phyloP scores from a whole-genome alignment of 331 rosid genomes.

The Malus hybrid region DNA sequence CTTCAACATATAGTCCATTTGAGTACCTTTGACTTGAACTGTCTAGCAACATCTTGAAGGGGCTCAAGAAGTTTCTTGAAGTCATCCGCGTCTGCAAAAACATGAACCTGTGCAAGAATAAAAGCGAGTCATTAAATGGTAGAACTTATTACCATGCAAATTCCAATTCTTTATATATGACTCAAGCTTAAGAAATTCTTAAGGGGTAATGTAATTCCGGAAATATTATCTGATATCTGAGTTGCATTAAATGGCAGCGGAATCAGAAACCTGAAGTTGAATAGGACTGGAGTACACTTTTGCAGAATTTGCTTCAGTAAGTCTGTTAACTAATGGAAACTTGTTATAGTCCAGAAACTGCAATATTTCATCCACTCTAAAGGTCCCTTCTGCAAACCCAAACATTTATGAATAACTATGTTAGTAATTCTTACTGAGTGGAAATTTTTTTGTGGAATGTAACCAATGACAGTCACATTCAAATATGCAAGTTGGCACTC shows the following conservation, averaged over 20 bases:
- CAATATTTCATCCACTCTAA: slow-evolving; percentile 43
- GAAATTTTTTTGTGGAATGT: too few species aligned
- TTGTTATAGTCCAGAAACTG: slow-evolving; percentile 71
- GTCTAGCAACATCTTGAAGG: slow-evolving; percentile 71
- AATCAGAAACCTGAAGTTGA: slow-evolving; percentile 68
- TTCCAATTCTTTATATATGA: neutral
- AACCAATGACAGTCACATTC: neutral
- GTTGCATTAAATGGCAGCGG: neutral
- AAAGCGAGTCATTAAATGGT: neutral
- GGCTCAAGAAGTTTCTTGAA: slow-evolving; percentile 49
- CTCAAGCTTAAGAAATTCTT: neutral
- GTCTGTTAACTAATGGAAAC: slow-evolving; percentile 71
- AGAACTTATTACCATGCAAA: neutral
- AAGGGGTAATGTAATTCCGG: neutral
- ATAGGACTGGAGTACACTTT: slow-evolving; percentile 72
- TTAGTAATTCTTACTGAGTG: too few species aligned
- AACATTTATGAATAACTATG: neutral
- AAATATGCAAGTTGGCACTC: neutral
- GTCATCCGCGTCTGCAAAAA: slow-evolving; percentile 50
- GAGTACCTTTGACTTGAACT: slow-evolving; percentile 71
- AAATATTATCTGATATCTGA: neutral
- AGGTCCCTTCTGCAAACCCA: slow-evolving; percentile 66
- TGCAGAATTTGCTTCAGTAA: slow-evolving; percentile 68
- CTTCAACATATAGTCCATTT: slow-evolving; percentile 12
- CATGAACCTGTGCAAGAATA: slow-evolving; percentile 47